These are phyloP conservation scores for Dactylellina sp. DNA, from an alignment of 2,329 filamentous ascomycete genomes.

Conservation along the genomic window DNA sequence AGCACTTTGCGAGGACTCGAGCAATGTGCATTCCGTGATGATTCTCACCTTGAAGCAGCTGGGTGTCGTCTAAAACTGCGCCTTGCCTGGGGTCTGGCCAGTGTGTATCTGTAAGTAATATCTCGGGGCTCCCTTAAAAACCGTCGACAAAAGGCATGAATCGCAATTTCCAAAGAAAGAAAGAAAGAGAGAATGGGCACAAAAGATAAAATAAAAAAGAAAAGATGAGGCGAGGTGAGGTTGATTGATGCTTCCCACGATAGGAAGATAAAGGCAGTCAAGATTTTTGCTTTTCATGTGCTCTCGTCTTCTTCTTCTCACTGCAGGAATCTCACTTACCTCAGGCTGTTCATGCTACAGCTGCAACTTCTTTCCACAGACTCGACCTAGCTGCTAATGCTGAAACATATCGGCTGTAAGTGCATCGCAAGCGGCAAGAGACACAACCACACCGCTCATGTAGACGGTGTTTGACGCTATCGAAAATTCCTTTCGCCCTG, in stretches of 20 bases:
- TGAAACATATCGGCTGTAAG: slow-evolving; percentile 57
- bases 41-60: slow-evolving; percentile 51
- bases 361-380: slow-evolving; percentile 44
- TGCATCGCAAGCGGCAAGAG: slow-evolving; percentile 57
- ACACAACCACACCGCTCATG: slow-evolving; percentile 50
- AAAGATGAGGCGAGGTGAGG: too few relatives aligned
- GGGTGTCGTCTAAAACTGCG: slow-evolving; percentile 37
- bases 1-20: slow-evolving; percentile 30
- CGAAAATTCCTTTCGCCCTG: slow-evolving; percentile 42
- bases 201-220: too few relatives aligned
- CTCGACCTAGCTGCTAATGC: slow-evolving; percentile 45
- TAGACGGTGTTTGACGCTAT: slow-evolving; percentile 55
- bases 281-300: slow-evolving; percentile 55
- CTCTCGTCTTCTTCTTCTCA: slow-evolving; percentile 11
- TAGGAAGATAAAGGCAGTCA: slow-evolving; percentile 54
- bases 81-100: too few relatives aligned
- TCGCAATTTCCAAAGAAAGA: slow-evolving; percentile 50
- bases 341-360: slow-evolving; percentile 55
- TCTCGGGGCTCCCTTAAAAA: too few relatives aligned
- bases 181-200: slow-evolving; percentile 26
- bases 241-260: slow-evolving; percentile 54
- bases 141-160: slow-evolving; percentile 36
- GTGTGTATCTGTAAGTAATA: too few relatives aligned
- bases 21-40: slow-evolving; percentile 44
- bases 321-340: slow-evolving; percentile 57